A percentile compares a stretch with the other conserved stretches of the same genome.
phyloP scores from a whole-genome alignment of 352 stramenopile genomes.

The Globisporangium megalacanthum region DNA sequence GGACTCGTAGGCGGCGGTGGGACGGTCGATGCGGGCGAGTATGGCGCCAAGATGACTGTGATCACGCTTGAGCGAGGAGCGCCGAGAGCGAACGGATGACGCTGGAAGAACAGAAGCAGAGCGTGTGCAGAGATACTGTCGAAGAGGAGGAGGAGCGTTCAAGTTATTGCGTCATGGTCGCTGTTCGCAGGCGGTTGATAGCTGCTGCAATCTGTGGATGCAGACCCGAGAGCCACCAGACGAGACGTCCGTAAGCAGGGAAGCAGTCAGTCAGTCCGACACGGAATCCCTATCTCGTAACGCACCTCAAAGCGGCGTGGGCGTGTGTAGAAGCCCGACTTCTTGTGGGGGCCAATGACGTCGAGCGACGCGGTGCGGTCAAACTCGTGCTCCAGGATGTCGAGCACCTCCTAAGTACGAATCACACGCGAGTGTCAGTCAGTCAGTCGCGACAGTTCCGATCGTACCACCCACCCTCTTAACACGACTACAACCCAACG shows the following conservation, averaged over 20 bases:
- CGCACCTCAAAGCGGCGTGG: slow-evolving; percentile 79
- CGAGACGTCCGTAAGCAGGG: slow-evolving; percentile 4
- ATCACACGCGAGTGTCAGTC: not conserved
- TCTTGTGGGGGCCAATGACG: slow-evolving; percentile 40
- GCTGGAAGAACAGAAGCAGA: not conserved
- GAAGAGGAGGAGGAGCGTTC: not conserved
- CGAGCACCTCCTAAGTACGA: slow-evolving; percentile 41
- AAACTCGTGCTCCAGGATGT: slow-evolving; percentile 62
- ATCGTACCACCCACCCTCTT: not conserved
- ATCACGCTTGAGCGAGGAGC: not conserved
- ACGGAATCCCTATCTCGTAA: not conserved
- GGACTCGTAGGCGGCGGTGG: slow-evolving; percentile 13
- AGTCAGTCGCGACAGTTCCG: not conserved
- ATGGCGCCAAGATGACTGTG: not conserved
- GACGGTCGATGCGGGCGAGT: not conserved
- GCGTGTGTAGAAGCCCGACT: slow-evolving; percentile 69
- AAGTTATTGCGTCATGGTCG: slow-evolving; percentile 57
- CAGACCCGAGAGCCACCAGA: too few relatives aligned
- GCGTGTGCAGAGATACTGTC: not conserved
- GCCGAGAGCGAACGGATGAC: not conserved
- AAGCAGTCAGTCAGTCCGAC: not conserved
- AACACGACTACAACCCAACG: slow-evolving; percentile 4
- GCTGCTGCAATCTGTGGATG: slow-evolving; percentile 66
- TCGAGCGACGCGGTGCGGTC: slow-evolving; percentile 61
- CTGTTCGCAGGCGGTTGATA: slow-evolving; percentile 80